These are phyloP conservation scores for Kuraishia ogatae DNA, from an alignment of 805 yeast species.

Conservation along the genomic window DNA sequence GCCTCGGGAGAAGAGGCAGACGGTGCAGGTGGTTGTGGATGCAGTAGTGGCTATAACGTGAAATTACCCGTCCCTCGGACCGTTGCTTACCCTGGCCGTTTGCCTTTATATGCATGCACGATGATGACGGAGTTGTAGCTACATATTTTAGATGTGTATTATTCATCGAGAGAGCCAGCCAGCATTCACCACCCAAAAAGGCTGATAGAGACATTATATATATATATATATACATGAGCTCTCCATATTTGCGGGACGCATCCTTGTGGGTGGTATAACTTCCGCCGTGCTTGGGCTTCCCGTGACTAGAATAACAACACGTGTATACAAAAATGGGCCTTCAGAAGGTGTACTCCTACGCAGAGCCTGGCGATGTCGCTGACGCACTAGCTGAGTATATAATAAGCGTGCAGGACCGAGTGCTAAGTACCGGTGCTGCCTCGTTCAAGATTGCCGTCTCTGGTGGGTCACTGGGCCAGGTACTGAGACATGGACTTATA, in stretches of 20 bases:
- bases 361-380: conserved; percentile 54
- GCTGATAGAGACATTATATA: too few relatives aligned
- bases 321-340: not conserved
- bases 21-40: not conserved
- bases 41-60: not conserved
- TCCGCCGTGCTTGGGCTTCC: not conserved
- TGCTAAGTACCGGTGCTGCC: conserved; percentile 28
- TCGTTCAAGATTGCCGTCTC: conserved; percentile 73
- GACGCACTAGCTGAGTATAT: conserved; percentile 56
- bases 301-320: not conserved
- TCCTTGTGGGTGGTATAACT: not conserved
- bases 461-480: conserved; percentile 86
- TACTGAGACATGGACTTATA: conserved; percentile 57
- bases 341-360: conserved; percentile 33
- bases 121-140: not conserved
- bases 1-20: not conserved
- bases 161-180: not conserved
- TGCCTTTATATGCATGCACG: not conserved
- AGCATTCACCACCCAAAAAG: not conserved
- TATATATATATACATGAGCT: not conserved
- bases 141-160: not conserved
- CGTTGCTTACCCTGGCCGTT: not conserved
- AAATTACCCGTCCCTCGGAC: not conserved
- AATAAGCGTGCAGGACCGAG: conserved; percentile 51
- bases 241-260: not conserved